Evolutionary conservation across 371 early-diverging fungal genomes (phyloP), one percentile per base, ranked within the genome.

Genomic region (Parasitella parasitica): DNA sequence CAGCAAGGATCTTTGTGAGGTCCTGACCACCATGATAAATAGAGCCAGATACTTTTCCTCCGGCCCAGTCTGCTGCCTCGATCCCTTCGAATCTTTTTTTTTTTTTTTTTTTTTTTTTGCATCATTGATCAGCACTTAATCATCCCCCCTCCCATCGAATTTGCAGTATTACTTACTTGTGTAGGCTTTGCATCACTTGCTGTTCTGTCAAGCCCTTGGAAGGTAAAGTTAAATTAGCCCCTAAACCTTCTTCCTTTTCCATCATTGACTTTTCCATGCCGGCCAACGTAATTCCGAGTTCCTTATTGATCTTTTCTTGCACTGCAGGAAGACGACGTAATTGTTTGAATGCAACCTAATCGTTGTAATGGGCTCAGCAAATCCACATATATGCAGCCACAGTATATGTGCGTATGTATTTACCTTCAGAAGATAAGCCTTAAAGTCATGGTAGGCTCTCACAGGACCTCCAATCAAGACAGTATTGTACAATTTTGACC

Each of bases 21-120:
- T 88, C 87, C 52, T 91, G 87, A 55, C 93, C 94, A 58, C 95
- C 94, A 72, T 94, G 95, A 74, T 97, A 97, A 34, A 97, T 88
- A 0, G 94, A 89, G 18, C 97, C 97, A 13, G 94, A 93, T 11
- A 92, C 91, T 55, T 89, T 90, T 48, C 97, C 98, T 48, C 80
- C 84, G 66, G 86, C 80, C 95, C 95, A 96, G 61, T 94, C 89
- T 24, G 89, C 82, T 50, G 86, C 75, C 18, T 70, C 63, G 54
- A 83, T 66, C 0, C 52, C 38, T 35, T 71, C 66, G 36, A 83
- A 79, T 50, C 85, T 82, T n/a, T n/a, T n/a, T n/a, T n/a, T n/a
- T n/a, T n/a, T n/a, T n/a, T n/a, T n/a, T n/a, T 51, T 50, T 51
- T 2, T n/a, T 4, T n/a, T 49, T 2, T 39, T 39, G 39, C 39